Percentiles rank a stretch among this genome's conserved stretches.
Evolutionary conservation across 768 basidiomycete genomes (phyloP).

Genomic region (Naganishia randhawae): DNA sequence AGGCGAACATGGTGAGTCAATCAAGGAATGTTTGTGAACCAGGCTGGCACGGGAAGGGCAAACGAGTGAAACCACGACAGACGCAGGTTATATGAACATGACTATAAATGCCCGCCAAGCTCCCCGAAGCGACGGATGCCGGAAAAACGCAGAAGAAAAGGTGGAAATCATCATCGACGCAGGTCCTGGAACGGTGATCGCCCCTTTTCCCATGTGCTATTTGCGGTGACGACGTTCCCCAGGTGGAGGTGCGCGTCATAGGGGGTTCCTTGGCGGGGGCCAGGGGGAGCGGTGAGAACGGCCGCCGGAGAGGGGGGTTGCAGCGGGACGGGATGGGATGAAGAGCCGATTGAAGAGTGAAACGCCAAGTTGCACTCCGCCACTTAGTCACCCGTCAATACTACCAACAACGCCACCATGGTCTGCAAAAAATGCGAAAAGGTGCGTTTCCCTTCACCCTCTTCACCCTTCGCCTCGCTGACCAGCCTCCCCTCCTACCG

Average conservation of each 20-base stretch:
- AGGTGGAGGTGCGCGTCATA: not conserved
- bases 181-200: not conserved
- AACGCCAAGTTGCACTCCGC: not conserved
- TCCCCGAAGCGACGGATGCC: not conserved
- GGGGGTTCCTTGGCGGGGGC: too few species aligned
- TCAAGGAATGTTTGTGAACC: too few species aligned
- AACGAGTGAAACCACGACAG: too few species aligned
- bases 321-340: not conserved
- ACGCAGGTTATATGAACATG: not conserved
- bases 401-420: slow-evolving; percentile 36
- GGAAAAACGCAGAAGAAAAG: not conserved
- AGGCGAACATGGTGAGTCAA: slow-evolving; percentile 21
- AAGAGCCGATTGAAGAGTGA: not conserved
- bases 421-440: slow-evolving; percentile 52
- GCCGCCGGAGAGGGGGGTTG: too few species aligned
- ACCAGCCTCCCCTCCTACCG: not conserved
- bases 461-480: not conserved
- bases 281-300: too few species aligned
- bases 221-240: not conserved
- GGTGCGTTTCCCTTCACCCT: slow-evolving; percentile 31
- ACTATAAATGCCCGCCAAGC: too few species aligned
- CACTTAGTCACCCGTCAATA: not conserved
- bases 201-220: not conserved
- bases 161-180: not conserved
- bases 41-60: too few species aligned